Evolutionary conservation across 495 filamentous ascomycete species (phyloP), one percentile per base, ranked within the genome.

Genomic region (Aspergillus campestris): DNA sequence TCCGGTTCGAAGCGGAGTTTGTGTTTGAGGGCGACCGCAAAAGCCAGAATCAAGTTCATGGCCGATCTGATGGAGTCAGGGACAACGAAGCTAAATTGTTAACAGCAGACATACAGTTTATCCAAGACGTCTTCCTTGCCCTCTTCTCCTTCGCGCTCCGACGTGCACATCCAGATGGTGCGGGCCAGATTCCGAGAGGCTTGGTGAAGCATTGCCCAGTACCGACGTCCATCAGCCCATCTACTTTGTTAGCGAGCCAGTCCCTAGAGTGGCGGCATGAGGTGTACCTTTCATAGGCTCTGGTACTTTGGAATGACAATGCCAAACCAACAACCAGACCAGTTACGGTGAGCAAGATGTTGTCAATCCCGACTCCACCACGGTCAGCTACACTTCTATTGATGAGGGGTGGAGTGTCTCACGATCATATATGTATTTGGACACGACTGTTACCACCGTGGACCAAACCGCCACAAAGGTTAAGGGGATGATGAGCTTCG

Each of bases 311-410:
- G 69, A 95, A 92, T 15, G 83, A 87, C 49, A 95, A 69, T 1
- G 84, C 77, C 57, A 94, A 63, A 72, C 83, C 85, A 53, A 95
- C 86, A 48, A 94, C 86, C 71, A 95, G 92, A 82, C 87, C 88
- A 27, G 87, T 78, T 8, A 94, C 82, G 10, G 87, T 94, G 31
- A 95, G 75, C 8, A 95, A 72, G 43, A 89, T 73, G 18, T 73
- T 78, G 49, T 77, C 74, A 27, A 92, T 80, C 13, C 74, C 74
- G 18, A 72, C 68, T 71, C 38, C 32, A 24, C 30, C 29, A 24
- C 39, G 4, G 18, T 24, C 18, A 24, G 18, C 18, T 30, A 24
- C 18, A 24, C 18, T 38, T 24, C 3, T 24, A 24, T 24, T 15
- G 0, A 1, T 12, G 30, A 14, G 6, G 33, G 31, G 12, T 43